These are phyloP conservation scores for Phenoliferia sp. DNA, from an alignment of 1,284 basidiomycete genomes.

Conservation along the genomic window DNA sequence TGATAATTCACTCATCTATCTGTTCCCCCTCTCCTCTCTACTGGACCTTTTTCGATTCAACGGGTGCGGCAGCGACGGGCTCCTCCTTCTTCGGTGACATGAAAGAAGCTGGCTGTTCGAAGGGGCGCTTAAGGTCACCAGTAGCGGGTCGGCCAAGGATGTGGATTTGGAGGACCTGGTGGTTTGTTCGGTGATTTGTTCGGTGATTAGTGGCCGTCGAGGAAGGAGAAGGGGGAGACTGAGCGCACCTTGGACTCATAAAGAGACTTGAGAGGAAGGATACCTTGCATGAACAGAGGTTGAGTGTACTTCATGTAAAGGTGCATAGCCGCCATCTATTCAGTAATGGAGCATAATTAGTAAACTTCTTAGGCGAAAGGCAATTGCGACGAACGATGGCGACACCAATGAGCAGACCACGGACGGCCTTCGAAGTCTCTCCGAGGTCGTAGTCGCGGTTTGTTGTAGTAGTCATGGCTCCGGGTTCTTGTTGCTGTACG, in stretches of 20 bases:
- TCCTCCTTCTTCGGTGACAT: slow-evolving; percentile 79
- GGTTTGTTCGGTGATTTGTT: too few species aligned
- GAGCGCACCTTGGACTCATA: slow-evolving; percentile 68
- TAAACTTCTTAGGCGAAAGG: not conserved
- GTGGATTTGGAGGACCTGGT: slow-evolving; percentile 60
- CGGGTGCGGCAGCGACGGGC: slow-evolving; percentile 49
- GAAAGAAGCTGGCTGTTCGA: slow-evolving; percentile 73
- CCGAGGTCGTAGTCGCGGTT: slow-evolving; percentile 87
- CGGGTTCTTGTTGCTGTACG: slow-evolving; percentile 55
- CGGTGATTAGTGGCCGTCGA: not conserved
- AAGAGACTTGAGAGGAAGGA: slow-evolving; percentile 82
- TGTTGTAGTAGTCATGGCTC: slow-evolving; percentile 83
- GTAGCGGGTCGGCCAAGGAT: slow-evolving; percentile 68
- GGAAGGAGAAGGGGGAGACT: not conserved
- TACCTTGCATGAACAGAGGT: slow-evolving; percentile 81
- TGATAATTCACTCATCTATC: too few species aligned
- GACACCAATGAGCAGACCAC: slow-evolving; percentile 46
- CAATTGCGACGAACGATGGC: slow-evolving; percentile 36
- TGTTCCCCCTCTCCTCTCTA: slow-evolving; percentile 41
- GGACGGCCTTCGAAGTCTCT: slow-evolving; percentile 79
- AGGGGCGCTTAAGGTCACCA: slow-evolving; percentile 86
- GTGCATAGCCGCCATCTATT: slow-evolving; percentile 63
- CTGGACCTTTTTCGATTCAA: slow-evolving; percentile 67
- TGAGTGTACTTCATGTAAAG: slow-evolving; percentile 82
- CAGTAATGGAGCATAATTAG: not conserved